Evolutionary conservation across 176 grass and related monocot species (phyloP).

Genomic region (Otatea glauca): DNA sequence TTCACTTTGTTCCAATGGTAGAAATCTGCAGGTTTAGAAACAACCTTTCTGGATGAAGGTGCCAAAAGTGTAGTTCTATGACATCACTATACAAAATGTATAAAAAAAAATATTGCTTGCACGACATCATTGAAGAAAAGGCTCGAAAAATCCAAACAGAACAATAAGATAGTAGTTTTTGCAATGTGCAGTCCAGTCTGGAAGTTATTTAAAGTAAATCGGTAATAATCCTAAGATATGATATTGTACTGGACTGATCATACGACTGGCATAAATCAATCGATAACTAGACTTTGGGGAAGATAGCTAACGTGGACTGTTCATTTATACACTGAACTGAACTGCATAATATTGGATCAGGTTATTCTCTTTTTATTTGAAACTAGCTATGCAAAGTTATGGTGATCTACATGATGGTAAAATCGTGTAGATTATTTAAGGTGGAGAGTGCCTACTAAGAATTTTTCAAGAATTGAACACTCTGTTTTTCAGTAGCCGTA

Average conservation of each 20-base stretch:
- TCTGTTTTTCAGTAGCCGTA: not conserved
- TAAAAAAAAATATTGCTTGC: not conserved
- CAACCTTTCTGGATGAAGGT: not conserved
- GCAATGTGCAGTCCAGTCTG: not conserved
- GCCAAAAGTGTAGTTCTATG: not conserved
- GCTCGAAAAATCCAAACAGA: not conserved
- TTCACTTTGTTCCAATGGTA: constrained; percentile 97
- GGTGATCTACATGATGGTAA: not conserved
- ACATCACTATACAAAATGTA: not conserved
- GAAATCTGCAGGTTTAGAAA: constrained; percentile 58
- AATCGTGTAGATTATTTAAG: not conserved
- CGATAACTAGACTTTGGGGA: not conserved
- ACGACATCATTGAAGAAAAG: not conserved
- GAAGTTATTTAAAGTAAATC: not conserved
- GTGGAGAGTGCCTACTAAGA: not conserved
- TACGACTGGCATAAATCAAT: not conserved
- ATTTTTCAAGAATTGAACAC: not conserved
- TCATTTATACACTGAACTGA: not conserved
- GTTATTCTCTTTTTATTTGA: not conserved
- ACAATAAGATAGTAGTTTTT: not conserved
- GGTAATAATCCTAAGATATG: not conserved
- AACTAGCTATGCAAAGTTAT: not conserved
- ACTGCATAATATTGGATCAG: not conserved
- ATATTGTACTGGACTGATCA: not conserved
- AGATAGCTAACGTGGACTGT: too few species aligned